Evolutionary conservation across 2,329 filamentous ascomycete genomes (phyloP).

Genomic region (Annulohypoxylon truncatum): DNA sequence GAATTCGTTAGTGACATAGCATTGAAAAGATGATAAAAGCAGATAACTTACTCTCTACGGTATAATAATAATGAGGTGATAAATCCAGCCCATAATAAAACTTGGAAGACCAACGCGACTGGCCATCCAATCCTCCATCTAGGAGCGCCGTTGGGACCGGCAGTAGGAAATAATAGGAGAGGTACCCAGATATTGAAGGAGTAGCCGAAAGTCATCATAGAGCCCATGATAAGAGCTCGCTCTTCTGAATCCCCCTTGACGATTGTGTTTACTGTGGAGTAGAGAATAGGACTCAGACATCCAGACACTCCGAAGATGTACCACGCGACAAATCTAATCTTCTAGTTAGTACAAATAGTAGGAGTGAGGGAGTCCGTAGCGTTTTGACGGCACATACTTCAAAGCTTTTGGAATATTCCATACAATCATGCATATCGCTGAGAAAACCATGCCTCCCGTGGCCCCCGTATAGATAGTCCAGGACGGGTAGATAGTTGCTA

Average conservation of each 20-base stretch:
- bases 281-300: constrained; percentile 56
- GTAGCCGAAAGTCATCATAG: constrained; percentile 61
- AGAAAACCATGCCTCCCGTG: constrained; percentile 55
- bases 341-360: constrained; percentile 3
- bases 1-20: constrained; percentile 4
- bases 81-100: constrained; percentile 58
- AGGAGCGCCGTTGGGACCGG: constrained; percentile 56
- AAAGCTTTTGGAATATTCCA: constrained; percentile 62
- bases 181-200: constrained; percentile 60
- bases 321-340: constrained; percentile 55
- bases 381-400: constrained; percentile 52
- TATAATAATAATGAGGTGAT: constrained; percentile 53
- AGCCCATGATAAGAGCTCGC: constrained; percentile 54
- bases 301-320: constrained; percentile 55
- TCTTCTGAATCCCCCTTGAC: constrained; percentile 56
- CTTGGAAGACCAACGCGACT: constrained; percentile 58
- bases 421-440: constrained; percentile 59
- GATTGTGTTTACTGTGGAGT: constrained; percentile 58
- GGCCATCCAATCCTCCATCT: constrained; percentile 62
- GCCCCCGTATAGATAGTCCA: constrained; percentile 61
- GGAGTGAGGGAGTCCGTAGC: too few species aligned
- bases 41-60: constrained; percentile 41
- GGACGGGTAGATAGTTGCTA: constrained; percentile 61
- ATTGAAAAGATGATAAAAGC: background rate
- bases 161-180: constrained; percentile 56